Conservation (phyloP, 192 early-diverging fungal genomes). For the Dissophora globulifera region DNA sequence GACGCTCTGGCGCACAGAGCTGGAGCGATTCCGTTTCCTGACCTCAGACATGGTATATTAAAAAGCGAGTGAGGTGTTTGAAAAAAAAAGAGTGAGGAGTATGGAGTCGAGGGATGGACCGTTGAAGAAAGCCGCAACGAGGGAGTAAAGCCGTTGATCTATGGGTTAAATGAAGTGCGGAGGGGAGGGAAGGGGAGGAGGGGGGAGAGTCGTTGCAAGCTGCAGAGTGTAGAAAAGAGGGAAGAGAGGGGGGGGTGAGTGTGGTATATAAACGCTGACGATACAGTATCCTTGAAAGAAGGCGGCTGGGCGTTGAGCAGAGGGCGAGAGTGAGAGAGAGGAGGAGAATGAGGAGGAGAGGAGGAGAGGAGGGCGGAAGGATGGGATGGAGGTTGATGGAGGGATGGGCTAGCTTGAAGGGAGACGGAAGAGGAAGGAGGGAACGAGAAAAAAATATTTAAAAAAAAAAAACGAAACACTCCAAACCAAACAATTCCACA, state of each 20-base stretch:
- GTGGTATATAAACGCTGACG: neutral
- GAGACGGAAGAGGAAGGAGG: neutral
- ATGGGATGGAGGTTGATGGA: neutral
- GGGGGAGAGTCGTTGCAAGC: conserved; percentile 1
- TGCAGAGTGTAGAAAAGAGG: neutral
- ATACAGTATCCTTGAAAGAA: neutral
- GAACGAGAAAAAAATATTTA: neutral
- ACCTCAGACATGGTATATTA: conserved; percentile 31
- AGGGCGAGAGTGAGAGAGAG: neutral
- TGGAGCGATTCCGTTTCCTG: conserved; percentile 44
- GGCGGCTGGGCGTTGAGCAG: no score
- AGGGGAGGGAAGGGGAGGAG: neutral
- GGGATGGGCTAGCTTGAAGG: conserved; percentile 2
- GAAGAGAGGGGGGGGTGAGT: conserved; percentile 2
- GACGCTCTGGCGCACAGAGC: conserved; percentile 39
- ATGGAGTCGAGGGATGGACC: neutral
- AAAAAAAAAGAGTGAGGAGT: neutral
- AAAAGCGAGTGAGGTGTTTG: neutral
- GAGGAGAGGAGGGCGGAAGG: conserved; percentile 8
- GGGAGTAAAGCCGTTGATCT: neutral
- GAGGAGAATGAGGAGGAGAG: conserved; percentile 1
- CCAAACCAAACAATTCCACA: no score
- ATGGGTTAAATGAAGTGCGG: neutral
- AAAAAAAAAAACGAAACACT: neutral
- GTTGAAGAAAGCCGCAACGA: neutral